Base-by-base conservation (phyloP, 352 stramenopile species). In the Pythium insidiosum region DNA sequence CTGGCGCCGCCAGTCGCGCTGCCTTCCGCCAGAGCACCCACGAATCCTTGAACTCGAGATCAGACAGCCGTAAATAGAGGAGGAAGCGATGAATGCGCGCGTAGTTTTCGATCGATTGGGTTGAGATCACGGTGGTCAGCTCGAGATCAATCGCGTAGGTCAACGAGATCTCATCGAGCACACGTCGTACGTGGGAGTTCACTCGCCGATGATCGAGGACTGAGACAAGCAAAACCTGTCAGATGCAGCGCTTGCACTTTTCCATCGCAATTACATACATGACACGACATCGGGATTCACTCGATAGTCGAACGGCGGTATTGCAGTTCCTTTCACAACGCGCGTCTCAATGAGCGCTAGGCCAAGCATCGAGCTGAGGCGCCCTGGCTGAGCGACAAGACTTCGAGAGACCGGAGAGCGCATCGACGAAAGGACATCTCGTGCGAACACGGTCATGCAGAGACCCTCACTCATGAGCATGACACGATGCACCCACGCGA, bases 401-500 rank as follows among this genome's bases (percentile, higher is more conserved):
- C 70, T 53, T 7, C 73, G 69, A 43, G 56, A n/a, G n/a, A n/a
- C 60, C 19, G 52, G n/a, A 3, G 68, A 76, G n/a, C 50, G 53
- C 22, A 85, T 45, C 22, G 66, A 60, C 11, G 33, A 34, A 22
- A 81, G 49, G 1, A 90, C 57, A 41, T 90, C 74, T 1, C 68
- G 73, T 18, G 62, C 60, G 21, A 90, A 84, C 21, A 85, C 82
- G 36, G 78, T 61, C 59, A 85, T 83, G 29, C 72, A 86, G 6
- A 87, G 53, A 2, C 74, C 74, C 58, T 86, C 74, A 16, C 63
- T 68, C 74, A 88, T 88, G 15, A 88, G 60, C 65, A 80, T 67
- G 16, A 90, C 53, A 15, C 65, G 78, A 15, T 69, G 68, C 15
- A 88, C 43, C 74, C 74, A 86, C 21, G 56, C 35, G 10, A 86